Evolutionary conservation across 2,329 filamentous ascomycete species (phyloP).

Genomic region (Trichophyton rubrum): DNA sequence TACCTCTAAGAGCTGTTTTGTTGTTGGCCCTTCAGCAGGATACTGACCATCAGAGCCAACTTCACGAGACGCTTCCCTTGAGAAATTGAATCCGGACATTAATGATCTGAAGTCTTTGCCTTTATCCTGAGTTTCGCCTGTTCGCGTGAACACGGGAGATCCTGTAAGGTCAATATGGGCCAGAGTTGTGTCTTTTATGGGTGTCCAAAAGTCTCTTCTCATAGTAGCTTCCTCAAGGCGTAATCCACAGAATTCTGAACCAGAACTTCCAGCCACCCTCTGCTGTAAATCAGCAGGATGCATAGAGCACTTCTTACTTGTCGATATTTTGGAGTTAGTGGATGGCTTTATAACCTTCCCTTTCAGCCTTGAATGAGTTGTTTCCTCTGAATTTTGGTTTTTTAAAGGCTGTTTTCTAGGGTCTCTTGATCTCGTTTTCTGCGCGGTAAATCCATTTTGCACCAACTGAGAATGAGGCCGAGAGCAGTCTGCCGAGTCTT

Average conservation of each 20-base stretch:
- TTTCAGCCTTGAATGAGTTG: conserved; percentile 24
- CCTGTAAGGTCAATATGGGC: conserved; percentile 16
- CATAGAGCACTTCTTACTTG: conserved; percentile 1
- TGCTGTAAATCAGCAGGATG: background rate
- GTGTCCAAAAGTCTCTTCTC: conserved; percentile 56
- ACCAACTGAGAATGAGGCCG: background rate
- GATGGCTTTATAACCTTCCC: conserved; percentile 27
- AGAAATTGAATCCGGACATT: conserved; percentile 26
- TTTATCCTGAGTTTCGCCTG: background rate
- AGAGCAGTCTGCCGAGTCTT: background rate
- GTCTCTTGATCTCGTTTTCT: conserved; percentile 14
- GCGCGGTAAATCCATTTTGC: background rate
- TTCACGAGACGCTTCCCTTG: conserved; percentile 6
- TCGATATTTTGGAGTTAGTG: conserved; percentile 10
- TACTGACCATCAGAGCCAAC: conserved; percentile 12
- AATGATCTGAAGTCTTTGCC: conserved; percentile 23
- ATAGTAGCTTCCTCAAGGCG: conserved; percentile 38
- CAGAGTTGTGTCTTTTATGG: conserved; percentile 37
- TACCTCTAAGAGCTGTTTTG: conserved; percentile 29
- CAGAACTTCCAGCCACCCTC: background rate
- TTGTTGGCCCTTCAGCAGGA: conserved; percentile 20
- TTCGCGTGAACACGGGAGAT: conserved; percentile 4
- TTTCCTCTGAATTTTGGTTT: conserved; percentile 17
- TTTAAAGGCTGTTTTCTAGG: conserved; percentile 18
- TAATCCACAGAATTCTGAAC: conserved; percentile 1